Percentiles rank a stretch among this genome's conserved stretches.
These are phyloP conservation scores for Nakataea oryzae DNA, from an alignment of 2,329 filamentous ascomycete species.

Conservation along the genomic window DNA sequence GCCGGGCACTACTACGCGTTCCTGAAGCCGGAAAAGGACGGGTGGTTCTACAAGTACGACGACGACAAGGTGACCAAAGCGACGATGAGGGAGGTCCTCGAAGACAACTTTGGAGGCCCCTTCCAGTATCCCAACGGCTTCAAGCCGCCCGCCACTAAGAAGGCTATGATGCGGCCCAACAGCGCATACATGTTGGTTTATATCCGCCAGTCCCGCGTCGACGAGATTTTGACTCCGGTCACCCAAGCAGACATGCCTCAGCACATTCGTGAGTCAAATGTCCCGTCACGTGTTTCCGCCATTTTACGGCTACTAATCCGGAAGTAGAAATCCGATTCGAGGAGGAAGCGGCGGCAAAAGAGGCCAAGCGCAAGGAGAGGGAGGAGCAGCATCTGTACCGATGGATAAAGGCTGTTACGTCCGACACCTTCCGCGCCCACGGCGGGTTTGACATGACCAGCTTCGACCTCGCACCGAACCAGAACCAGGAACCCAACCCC, in stretches of 20 bases:
- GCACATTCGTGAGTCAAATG: conserved; percentile 57
- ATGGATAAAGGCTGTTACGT: conserved; percentile 69
- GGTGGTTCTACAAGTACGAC: conserved; percentile 94
- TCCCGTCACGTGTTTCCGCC: background rate
- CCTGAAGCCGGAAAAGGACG: conserved; percentile 84
- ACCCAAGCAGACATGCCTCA: conserved; percentile 67
- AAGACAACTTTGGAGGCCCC: conserved; percentile 94
- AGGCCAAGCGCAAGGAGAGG: conserved; percentile 74
- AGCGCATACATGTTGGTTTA: conserved; percentile 99
- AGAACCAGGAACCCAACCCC: conserved; percentile 40
- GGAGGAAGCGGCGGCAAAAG: conserved; percentile 68
- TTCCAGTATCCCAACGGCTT: conserved; percentile 45
- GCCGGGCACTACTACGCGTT: conserved; percentile 98
- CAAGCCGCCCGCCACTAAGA: conserved; percentile 40
- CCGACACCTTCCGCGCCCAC: conserved; percentile 70
- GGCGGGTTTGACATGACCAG: conserved; percentile 75
- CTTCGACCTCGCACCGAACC: conserved; percentile 43
- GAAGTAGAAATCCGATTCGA: conserved; percentile 57
- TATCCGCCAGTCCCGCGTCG: conserved; percentile 76
- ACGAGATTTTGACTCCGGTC: conserved; percentile 69
- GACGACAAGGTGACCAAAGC: conserved; percentile 96
- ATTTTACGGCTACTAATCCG: conserved; percentile 6
- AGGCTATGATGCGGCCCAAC: conserved; percentile 51
- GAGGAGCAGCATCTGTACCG: conserved; percentile 94
- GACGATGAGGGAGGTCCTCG: conserved; percentile 80